Conservation (phyloP, 1,284 basidiomycete species). For the Singerocomus inundabilis region DNA sequence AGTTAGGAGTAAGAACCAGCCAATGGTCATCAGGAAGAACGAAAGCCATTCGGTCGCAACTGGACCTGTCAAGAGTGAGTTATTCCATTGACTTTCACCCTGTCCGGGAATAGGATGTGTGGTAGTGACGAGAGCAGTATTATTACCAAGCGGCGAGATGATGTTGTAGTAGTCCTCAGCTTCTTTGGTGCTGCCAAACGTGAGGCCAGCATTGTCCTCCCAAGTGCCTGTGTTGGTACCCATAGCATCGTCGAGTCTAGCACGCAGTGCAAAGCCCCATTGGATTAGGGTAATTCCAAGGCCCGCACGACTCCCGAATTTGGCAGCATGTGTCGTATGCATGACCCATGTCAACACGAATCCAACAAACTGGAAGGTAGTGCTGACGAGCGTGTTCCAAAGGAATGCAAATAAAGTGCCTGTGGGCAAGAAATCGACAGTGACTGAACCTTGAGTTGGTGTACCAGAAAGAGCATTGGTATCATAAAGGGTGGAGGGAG, state of each 20-base stretch:
- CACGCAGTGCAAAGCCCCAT: slow-evolving; percentile 86
- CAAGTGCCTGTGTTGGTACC: slow-evolving; percentile 31
- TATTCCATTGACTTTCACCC: slow-evolving; percentile 20
- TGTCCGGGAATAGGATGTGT: slow-evolving; percentile 13
- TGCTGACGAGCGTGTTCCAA: slow-evolving; percentile 91
- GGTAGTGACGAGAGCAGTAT: slow-evolving; percentile 12
- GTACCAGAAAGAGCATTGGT: slow-evolving; percentile 39
- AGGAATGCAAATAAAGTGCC: slow-evolving; percentile 84
- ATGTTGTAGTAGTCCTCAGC: slow-evolving; percentile 46
- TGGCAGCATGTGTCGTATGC: slow-evolving; percentile 93
- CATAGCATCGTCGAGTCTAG: slow-evolving; percentile 33
- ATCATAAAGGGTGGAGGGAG: slow-evolving; percentile 46
- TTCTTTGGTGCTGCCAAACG: slow-evolving; percentile 46
- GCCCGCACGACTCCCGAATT: slow-evolving; percentile 91
- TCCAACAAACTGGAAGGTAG: slow-evolving; percentile 97
- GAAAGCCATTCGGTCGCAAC: slow-evolving; percentile 84
- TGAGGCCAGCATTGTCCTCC: slow-evolving; percentile 28
- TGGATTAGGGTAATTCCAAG: slow-evolving; percentile 95
- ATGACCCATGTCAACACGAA: slow-evolving; percentile 94
- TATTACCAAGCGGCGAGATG: slow-evolving; percentile 10
- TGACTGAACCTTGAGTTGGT: slow-evolving; percentile 58
- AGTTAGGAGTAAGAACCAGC: slow-evolving; percentile 91
- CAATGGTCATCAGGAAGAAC: slow-evolving; percentile 91
- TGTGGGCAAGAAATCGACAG: slow-evolving; percentile 75
- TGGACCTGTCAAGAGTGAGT: slow-evolving; percentile 44